A percentile compares a stretch with the other conserved stretches of the same genome.
Evolutionary conservation across 2,329 filamentous ascomycete genomes (phyloP).

Genomic region (Monilinia vaccinii-corymbosi): DNA sequence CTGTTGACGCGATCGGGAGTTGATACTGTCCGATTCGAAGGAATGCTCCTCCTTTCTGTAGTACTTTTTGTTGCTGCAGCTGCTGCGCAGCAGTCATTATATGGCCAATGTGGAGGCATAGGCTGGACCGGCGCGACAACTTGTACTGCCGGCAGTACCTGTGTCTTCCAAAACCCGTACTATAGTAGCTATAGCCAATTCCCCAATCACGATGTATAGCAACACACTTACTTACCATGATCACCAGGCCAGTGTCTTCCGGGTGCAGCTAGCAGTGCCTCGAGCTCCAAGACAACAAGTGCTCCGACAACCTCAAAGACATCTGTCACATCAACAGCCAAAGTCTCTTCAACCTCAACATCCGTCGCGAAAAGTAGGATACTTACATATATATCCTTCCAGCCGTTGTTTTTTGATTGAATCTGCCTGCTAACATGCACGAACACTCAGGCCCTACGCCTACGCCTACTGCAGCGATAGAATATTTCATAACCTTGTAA

Average conservation of each 20-base stretch:
- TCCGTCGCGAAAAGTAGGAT: background rate
- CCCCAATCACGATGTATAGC: too few relatives aligned
- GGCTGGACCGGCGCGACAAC: conserved; percentile 14
- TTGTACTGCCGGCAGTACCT: conserved; percentile 13
- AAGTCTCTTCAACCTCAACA: background rate
- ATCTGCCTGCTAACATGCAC: background rate
- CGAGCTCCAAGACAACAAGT: background rate
- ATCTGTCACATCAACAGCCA: background rate
- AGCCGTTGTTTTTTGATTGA: too few relatives aligned
- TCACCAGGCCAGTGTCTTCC: conserved; percentile 1
- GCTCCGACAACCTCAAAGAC: background rate
- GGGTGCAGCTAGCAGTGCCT: background rate
- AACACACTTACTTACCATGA: background rate
- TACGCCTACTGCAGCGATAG: background rate
- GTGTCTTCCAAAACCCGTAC: conserved; percentile 15
- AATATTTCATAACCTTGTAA: conserved; percentile 1
- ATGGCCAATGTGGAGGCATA: conserved; percentile 20
- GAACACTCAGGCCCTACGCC: background rate
- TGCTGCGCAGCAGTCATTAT: conserved; percentile 8
- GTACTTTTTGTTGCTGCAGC: background rate
- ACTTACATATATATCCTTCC: too few relatives aligned
- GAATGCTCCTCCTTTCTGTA: background rate
- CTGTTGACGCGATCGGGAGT: too few relatives aligned
- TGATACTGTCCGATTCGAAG: too few relatives aligned
- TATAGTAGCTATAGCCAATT: background rate